Evolutionary conservation across 176 grass and related monocot genomes (phyloP).

Genomic region (Bolboschoenus planiculmis): DNA sequence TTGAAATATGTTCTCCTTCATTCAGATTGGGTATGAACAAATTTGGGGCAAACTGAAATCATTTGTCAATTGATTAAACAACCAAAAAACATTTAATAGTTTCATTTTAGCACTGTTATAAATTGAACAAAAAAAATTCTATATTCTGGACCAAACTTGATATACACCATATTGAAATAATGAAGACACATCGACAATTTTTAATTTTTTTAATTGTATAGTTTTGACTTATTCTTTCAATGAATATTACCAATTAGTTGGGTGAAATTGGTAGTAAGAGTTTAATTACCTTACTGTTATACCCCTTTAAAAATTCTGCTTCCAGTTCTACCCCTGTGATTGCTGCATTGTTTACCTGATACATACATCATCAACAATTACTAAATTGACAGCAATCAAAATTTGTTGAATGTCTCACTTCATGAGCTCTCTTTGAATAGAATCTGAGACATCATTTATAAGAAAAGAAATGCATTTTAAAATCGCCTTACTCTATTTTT

Average conservation of each 20-base stretch:
- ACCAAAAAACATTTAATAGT: no score
- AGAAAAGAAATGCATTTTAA: constrained; percentile 12
- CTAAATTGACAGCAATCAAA: not conserved
- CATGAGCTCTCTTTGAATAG: not conserved
- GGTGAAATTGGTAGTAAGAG: not conserved
- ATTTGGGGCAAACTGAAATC: no score
- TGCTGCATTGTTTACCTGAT: constrained; percentile 37
- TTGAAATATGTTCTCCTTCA: no score
- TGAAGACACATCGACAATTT: not conserved
- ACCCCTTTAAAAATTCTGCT: not conserved
- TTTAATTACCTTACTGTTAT: constrained; percentile 2
- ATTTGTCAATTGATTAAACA: no score
- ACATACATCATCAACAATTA: not conserved
- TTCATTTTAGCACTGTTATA: no score
- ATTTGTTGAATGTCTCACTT: no score
- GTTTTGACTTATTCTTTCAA: not conserved
- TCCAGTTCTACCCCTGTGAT: constrained; percentile 10
- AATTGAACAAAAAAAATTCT: no score
- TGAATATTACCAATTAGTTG: not conserved
- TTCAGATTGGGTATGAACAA: no score
- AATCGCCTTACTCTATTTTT: no score
- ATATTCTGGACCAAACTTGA: no score
- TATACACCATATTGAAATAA: no score
- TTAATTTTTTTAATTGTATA: not conserved
- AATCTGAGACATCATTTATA: not conserved